Evolutionary conservation across 139 green algal species (phyloP).

Genomic region (Chlorella ohadii): DNA sequence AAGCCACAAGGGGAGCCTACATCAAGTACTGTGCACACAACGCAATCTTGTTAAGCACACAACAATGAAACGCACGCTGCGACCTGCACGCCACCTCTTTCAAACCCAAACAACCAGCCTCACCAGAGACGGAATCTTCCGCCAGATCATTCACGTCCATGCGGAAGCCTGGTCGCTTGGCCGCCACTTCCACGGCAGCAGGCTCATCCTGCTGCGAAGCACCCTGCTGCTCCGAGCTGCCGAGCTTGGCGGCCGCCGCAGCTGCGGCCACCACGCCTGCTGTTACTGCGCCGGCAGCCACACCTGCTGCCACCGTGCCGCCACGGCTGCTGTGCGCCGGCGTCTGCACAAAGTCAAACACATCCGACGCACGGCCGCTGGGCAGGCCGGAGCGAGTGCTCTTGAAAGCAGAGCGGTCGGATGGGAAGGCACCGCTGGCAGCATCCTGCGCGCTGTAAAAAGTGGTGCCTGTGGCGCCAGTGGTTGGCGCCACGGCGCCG

Average conservation of each 20-base stretch:
- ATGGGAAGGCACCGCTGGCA: no score
- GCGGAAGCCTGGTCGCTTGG: conserved; percentile 4
- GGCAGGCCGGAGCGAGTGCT: not conserved
- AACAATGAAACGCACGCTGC: no score
- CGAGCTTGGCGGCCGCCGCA: not conserved
- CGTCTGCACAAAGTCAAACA: conserved; percentile 25
- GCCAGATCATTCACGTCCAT: conserved; percentile 18
- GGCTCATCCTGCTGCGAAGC: not conserved
- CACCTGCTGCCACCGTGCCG: not conserved
- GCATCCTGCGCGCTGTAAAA: no score
- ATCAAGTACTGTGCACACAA: no score
- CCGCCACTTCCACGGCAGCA: not conserved
- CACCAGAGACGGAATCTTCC: conserved; percentile 15
- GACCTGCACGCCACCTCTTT: no score
- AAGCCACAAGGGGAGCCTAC: no score
- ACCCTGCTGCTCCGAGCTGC: not conserved
- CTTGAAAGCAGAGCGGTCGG: no score
- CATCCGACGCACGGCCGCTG: not conserved
- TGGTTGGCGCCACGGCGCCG: no score
- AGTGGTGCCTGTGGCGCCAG: no score
- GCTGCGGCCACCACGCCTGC: no score
- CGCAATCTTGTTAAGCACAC: no score
- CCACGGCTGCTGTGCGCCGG: not conserved
- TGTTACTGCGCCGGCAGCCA: not conserved
- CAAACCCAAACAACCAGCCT: no score